Percentiles rank a stretch among this genome's conserved stretches.
Conservation (phyloP, 306 rosid species). For the Prunus padus region DNA sequence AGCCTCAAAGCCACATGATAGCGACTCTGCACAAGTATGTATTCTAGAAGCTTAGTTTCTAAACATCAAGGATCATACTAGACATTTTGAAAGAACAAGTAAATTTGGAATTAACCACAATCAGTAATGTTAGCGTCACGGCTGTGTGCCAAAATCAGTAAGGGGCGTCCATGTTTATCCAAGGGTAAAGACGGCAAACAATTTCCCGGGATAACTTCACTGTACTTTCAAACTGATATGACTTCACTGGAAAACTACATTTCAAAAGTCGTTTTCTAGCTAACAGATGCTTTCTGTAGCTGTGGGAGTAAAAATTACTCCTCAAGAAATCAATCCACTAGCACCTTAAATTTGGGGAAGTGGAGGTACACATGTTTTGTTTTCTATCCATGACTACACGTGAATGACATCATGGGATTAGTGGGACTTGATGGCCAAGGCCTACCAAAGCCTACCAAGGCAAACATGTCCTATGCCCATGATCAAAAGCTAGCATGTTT, state of each 20-base stretch:
- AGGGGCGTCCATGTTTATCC: neutral
- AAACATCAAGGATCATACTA: neutral
- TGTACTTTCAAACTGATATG: neutral
- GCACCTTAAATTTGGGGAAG: no score
- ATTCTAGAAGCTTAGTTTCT: neutral
- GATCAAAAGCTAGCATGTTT: no score
- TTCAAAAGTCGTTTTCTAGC: neutral
- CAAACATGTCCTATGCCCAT: no score
- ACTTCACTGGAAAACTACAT: neutral
- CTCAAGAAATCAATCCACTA: no score
- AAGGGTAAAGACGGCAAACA: neutral
- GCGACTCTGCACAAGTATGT: neutral
- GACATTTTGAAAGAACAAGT: neutral
- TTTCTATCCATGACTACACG: no score
- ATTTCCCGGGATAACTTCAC: neutral
- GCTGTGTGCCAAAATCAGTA: neutral
- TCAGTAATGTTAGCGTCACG: neutral
- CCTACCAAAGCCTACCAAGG: no score
- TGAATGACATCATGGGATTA: no score
- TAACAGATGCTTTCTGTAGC: neutral
- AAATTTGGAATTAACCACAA: neutral
- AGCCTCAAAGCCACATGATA: neutral
- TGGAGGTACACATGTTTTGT: no score
- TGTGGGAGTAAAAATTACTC: no score
- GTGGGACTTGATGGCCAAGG: no score